These are phyloP conservation scores for Penicillium sp. DNA, from an alignment of 2,329 filamentous ascomycete genomes.

Conservation along the genomic window DNA sequence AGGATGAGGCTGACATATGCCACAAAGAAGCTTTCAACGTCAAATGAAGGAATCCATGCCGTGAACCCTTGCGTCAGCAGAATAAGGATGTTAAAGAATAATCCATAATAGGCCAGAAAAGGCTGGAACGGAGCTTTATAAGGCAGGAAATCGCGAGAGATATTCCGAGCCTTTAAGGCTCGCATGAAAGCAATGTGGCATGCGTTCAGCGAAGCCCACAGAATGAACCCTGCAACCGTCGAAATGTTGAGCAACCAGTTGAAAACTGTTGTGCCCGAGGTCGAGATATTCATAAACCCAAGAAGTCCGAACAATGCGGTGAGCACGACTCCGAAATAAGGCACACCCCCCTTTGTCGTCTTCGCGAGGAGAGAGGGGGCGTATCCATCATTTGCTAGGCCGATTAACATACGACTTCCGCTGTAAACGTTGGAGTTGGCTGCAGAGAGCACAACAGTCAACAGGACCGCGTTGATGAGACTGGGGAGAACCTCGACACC, in stretches of 20 bases:
- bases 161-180: constrained; percentile 10
- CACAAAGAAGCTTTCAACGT: constrained; percentile 11
- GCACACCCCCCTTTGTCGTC: constrained; percentile 11
- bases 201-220: constrained; percentile 13
- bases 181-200: constrained; percentile 14
- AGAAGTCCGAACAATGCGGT: constrained; percentile 12
- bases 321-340: constrained; percentile 6
- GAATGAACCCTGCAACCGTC: constrained; percentile 12
- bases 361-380: constrained; percentile 12
- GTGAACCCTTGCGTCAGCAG: constrained; percentile 15
- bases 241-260: constrained; percentile 15
- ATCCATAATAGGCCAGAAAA: constrained; percentile 11
- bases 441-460: constrained; percentile 15
- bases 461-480: constrained; percentile 14
- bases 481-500: constrained; percentile 12
- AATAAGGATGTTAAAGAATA: constrained; percentile 11
- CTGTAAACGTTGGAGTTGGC: constrained; percentile 15
- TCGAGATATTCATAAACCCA: constrained; percentile 13
- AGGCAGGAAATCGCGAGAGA: constrained; percentile 9
- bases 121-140: constrained; percentile 14
- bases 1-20: constrained; percentile 14
- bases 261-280: constrained; percentile 9
- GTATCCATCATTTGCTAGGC: constrained; percentile 9
- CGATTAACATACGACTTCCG: constrained; percentile 11
- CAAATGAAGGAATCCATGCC: constrained; percentile 11